Conservation (phyloP, 495 filamentous ascomycete species). For the Filosporella fistucella region DNA sequence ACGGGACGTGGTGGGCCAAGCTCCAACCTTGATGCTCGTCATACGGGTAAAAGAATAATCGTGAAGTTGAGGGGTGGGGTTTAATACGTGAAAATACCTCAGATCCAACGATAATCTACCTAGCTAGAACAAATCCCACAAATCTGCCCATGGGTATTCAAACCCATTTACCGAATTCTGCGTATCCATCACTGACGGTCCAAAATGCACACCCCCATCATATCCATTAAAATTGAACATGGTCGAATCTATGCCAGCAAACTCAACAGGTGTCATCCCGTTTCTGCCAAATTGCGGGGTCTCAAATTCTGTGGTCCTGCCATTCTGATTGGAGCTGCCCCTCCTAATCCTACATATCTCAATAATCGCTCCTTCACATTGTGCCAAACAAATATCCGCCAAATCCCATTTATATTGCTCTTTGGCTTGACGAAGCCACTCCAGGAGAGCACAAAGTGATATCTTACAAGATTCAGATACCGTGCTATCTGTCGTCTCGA, state of each 20-base stretch:
- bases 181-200: conserved; percentile 1
- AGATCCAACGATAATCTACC: no score
- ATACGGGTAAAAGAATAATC: no score
- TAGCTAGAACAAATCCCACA: conserved; percentile 9
- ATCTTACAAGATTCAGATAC: neutral
- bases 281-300: no score
- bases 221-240: conserved; percentile 3
- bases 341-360: neutral
- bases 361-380: conserved; percentile 1
- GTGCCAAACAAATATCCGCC: conserved; percentile 7
- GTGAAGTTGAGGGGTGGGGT: no score
- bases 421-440: neutral
- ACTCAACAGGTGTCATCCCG: neutral
- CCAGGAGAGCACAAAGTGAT: neutral
- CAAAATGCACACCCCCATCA: neutral
- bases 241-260: neutral
- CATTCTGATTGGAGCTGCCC: neutral
- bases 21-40: no score
- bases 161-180: conserved; percentile 3
- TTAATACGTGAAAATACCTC: no score
- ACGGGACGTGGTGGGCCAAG: no score
- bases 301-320: no score
- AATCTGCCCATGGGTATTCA: conserved; percentile 8
- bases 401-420: conserved; percentile 5
- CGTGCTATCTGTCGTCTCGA: neutral